phyloP scores from a whole-genome alignment of 2,329 filamentous ascomycete species.

The Colletotrichum orchidophilum region DNA sequence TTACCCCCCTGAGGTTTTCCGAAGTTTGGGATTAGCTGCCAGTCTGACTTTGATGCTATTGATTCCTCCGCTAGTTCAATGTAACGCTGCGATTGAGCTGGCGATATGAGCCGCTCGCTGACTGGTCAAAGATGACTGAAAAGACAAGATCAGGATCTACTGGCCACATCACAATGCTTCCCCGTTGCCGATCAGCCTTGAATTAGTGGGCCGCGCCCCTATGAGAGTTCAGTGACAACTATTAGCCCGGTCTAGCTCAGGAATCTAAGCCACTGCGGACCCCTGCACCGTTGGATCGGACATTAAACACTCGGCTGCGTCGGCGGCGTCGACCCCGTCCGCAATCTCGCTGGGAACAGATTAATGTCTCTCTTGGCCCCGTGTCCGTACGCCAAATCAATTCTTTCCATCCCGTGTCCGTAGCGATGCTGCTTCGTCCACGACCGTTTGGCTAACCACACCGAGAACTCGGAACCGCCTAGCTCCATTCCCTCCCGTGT shows the following conservation, averaged over 20 bases:
- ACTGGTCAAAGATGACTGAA: not conserved
- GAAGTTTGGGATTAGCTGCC: not conserved
- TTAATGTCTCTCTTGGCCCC: not conserved
- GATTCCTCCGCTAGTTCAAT: not conserved
- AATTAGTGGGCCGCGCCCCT: not conserved
- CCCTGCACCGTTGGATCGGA: slow-evolving; percentile 1
- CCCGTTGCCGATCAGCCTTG: not conserved
- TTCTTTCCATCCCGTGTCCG: slow-evolving; percentile 16
- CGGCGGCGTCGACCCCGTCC: slow-evolving; percentile 9
- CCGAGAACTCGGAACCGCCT: not conserved
- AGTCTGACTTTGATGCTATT: not conserved
- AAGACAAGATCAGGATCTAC: not conserved
- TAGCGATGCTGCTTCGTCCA: not conserved
- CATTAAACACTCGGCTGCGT: not conserved
- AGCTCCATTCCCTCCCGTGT: not conserved
- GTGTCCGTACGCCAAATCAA: slow-evolving; percentile 17
- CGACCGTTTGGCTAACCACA: not conserved
- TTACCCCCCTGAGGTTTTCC: not conserved
- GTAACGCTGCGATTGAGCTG: not conserved
- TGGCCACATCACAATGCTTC: not conserved
- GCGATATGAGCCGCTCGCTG: not conserved
- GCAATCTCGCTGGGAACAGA: slow-evolving; percentile 12
- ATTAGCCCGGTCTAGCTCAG: not conserved
- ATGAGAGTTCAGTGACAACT: not conserved
- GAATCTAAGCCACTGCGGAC: slow-evolving; percentile 13